Conservation (phyloP, 148 eudicot species). For the Chenopodium album region DNA sequence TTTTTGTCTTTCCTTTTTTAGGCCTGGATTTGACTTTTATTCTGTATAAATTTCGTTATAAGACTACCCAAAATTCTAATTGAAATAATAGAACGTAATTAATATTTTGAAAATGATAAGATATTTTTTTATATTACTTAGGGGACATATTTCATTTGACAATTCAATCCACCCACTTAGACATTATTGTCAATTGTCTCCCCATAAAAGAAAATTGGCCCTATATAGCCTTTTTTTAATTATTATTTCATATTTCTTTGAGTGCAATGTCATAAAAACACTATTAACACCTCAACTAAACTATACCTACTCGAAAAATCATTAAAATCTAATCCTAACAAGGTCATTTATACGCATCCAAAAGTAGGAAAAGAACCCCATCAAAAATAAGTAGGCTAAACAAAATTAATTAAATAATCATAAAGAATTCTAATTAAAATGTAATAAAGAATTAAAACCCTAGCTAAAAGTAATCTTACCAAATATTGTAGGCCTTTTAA, state of each 20-base stretch:
- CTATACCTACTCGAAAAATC: not conserved
- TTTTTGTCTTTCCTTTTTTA: too few species aligned
- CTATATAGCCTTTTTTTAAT: not conserved
- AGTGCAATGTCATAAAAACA: not conserved
- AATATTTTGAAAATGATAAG: too few species aligned
- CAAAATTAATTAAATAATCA: not conserved
- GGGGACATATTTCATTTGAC: too few species aligned
- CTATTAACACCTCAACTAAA: not conserved
- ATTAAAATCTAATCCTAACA: not conserved
- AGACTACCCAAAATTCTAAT: too few species aligned
- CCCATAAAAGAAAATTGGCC: not conserved
- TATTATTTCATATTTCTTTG: too few species aligned
- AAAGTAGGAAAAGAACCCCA: not conserved
- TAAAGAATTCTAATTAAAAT: too few species aligned
- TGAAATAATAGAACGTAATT: too few species aligned
- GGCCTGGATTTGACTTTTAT: too few species aligned
- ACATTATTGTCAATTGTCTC: too few species aligned
- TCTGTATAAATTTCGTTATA: too few species aligned
- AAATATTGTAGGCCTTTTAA: conserved; percentile 41
- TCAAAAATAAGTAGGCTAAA: not conserved
- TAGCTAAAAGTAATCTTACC: conserved; percentile 34
- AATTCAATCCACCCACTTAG: too few species aligned
- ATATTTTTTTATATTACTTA: too few species aligned
- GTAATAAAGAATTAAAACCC: not conserved
- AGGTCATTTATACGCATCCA: not conserved